Conservation (phyloP, 2,329 filamentous ascomycete genomes). For the Neocucurbitaria cava region DNA sequence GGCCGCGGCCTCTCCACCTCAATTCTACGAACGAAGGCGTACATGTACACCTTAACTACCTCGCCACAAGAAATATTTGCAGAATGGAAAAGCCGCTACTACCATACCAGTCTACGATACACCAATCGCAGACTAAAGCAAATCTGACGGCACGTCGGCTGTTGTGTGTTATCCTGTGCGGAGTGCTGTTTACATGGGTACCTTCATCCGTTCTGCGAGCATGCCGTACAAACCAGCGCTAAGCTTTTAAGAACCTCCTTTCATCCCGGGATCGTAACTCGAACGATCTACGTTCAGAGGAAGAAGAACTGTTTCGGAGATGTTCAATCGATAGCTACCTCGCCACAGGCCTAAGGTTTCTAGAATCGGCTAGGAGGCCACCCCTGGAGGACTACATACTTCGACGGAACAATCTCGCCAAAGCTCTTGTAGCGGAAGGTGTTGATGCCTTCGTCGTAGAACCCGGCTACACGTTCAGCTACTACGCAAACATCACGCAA, state of each 20-base stretch:
- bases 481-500: conserved; percentile 69
- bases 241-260: background rate
- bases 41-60: background rate
- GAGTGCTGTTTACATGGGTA: background rate
- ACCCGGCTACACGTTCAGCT: conserved; percentile 70
- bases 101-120: background rate
- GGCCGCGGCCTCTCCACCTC: background rate
- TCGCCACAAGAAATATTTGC: background rate
- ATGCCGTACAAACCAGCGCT: background rate
- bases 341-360: conserved; percentile 59
- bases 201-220: background rate
- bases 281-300: conserved; percentile 5
- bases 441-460: conserved; percentile 68
- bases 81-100: background rate
- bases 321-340: conserved; percentile 63
- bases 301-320: conserved; percentile 46
- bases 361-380: conserved; percentile 59
- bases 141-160: background rate
- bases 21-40: background rate
- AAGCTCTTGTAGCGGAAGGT: conserved; percentile 59
- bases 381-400: conserved; percentile 60
- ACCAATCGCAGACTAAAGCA: background rate
- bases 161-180: background rate
- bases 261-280: background rate
- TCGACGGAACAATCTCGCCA: conserved; percentile 64